Evolutionary conservation across 2,329 filamentous ascomycete genomes (phyloP).

Genomic region (Monosporascus sp.): DNA sequence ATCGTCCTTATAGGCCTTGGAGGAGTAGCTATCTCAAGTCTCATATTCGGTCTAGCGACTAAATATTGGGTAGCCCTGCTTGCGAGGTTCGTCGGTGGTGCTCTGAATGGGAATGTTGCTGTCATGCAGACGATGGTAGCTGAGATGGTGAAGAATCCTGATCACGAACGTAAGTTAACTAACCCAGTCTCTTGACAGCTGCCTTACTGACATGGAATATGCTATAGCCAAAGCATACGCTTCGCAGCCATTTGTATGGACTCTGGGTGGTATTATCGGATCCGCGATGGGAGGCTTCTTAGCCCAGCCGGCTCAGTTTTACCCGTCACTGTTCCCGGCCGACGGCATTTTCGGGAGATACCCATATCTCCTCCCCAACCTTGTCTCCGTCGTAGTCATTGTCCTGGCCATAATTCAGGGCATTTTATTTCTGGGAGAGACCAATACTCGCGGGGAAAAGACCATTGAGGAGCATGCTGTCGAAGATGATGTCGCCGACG

Average conservation of each 20-base stretch:
- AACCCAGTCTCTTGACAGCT: not conserved
- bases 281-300: slow-evolving; percentile 34
- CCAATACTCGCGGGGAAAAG: slow-evolving; percentile 24
- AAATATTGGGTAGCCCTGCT: slow-evolving; percentile 38
- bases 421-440: slow-evolving; percentile 53
- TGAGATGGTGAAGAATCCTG: slow-evolving; percentile 36
- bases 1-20: slow-evolving; percentile 30
- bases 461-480: slow-evolving; percentile 20
- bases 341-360: slow-evolving; percentile 52
- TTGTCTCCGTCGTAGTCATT: slow-evolving; percentile 58
- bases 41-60: slow-evolving; percentile 37
- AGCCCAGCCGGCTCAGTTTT: slow-evolving; percentile 31
- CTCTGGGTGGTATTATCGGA: slow-evolving; percentile 31
- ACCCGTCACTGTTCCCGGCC: slow-evolving; percentile 29
- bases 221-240: slow-evolving; percentile 28
- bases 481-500: slow-evolving; percentile 22
- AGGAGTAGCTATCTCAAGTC: slow-evolving; percentile 33
- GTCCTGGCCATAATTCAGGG: slow-evolving; percentile 57
- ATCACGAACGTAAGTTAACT: slow-evolving; percentile 32
- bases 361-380: slow-evolving; percentile 67
- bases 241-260: slow-evolving; percentile 34
- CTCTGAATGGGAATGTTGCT: slow-evolving; percentile 35
- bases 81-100: slow-evolving; percentile 35
- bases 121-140: slow-evolving; percentile 39
- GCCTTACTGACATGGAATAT: not conserved